phyloP scores from a whole-genome alignment of 2,329 filamentous ascomycete species.

The Stylonectria norvegica region DNA sequence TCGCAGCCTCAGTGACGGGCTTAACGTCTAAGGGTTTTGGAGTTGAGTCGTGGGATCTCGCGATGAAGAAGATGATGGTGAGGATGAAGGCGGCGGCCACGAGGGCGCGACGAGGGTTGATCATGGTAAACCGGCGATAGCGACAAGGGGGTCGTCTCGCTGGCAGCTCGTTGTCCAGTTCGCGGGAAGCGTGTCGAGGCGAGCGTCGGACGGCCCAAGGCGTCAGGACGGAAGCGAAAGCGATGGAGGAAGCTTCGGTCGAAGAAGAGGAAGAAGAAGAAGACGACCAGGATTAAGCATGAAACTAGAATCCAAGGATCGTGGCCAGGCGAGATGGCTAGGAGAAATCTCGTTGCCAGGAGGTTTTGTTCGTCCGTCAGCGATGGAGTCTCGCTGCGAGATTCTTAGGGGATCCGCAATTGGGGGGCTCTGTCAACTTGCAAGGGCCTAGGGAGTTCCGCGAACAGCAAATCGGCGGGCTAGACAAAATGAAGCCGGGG shows the following conservation, averaged over 20 bases:
- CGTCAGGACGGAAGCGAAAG: slow-evolving; percentile 10
- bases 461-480: too few species aligned
- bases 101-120: slow-evolving; percentile 74
- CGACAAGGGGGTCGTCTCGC: slow-evolving; percentile 7
- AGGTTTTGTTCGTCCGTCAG: too few species aligned
- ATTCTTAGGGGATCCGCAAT: slow-evolving; percentile 22
- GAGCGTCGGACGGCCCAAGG: slow-evolving; percentile 14
- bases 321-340: too few species aligned
- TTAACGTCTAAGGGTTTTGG: slow-evolving; percentile 17
- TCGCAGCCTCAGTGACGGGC: slow-evolving; percentile 11
- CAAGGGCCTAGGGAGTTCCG: not conserved
- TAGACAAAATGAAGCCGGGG: not conserved
- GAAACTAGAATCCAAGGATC: slow-evolving; percentile 15
- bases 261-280: slow-evolving; percentile 8
- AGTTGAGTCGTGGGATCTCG: slow-evolving; percentile 50
- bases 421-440: too few species aligned
- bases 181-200: slow-evolving; percentile 19
- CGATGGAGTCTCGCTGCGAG: too few species aligned
- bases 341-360: too few species aligned
- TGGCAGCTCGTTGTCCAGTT: slow-evolving; percentile 10
- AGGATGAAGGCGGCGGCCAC: slow-evolving; percentile 67
- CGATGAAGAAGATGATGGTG: slow-evolving; percentile 66
- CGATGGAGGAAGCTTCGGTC: slow-evolving; percentile 15
- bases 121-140: slow-evolving; percentile 50
- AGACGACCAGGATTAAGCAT: slow-evolving; percentile 10